Percentiles rank a stretch among this genome's conserved stretches.
phyloP scores from a whole-genome alignment of 441 rosid species.

The Arabidopsis hybrid region DNA sequence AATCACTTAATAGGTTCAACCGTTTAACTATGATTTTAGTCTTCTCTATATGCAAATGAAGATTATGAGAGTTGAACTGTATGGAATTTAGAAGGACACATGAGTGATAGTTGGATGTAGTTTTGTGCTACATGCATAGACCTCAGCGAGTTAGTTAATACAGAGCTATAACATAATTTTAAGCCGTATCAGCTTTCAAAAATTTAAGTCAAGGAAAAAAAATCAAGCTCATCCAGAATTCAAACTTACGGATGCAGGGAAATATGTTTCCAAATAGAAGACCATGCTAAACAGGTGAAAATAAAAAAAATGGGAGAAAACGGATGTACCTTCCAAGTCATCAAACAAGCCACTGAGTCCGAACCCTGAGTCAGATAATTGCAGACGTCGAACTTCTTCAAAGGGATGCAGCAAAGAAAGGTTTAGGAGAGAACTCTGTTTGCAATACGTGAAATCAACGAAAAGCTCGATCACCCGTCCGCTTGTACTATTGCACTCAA shows the following conservation, averaged over 20 bases:
- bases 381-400: constrained; percentile 17
- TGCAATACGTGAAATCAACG: not conserved
- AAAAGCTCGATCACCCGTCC: not conserved
- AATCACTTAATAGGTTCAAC: too few relatives aligned
- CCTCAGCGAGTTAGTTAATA: not conserved
- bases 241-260: not conserved
- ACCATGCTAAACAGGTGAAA: not conserved
- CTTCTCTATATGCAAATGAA: too few relatives aligned
- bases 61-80: too few relatives aligned
- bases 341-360: constrained; percentile 1
- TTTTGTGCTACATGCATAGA: too few relatives aligned
- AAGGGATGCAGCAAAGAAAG: constrained; percentile 33
- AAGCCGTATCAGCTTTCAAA: too few relatives aligned
- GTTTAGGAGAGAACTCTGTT: constrained; percentile 8
- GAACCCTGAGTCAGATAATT: not conserved
- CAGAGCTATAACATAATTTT: not conserved
- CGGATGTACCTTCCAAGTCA: not conserved
- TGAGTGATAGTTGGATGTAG: too few relatives aligned
- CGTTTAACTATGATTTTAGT: too few relatives aligned
- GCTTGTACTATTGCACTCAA: constrained; percentile 27
- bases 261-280: not conserved
- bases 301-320: not conserved
- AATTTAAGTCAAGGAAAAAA: too few relatives aligned
- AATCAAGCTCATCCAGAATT: not conserved
- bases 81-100: too few relatives aligned